Evolutionary conservation across 1,284 basidiomycete species (phyloP).

Genomic region (Limonomyces culmigenus): DNA sequence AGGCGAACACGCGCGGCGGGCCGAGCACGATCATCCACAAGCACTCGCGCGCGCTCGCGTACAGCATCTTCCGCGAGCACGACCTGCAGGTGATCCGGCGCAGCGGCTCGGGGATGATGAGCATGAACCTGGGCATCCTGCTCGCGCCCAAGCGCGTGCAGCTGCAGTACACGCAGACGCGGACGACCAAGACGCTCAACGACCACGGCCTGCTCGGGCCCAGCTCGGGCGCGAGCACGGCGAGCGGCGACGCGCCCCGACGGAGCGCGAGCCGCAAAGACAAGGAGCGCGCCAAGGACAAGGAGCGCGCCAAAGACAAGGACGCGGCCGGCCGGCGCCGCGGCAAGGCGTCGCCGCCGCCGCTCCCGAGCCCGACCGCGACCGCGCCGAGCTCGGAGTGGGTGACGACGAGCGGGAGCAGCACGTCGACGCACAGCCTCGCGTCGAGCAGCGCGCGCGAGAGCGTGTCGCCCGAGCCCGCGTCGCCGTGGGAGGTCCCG

Average conservation of each 20-base stretch:
- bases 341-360: too few relatives aligned
- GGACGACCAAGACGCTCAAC: constrained; percentile 48
- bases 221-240: background rate
- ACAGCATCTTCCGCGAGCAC: constrained; percentile 56
- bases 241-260: background rate
- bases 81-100: constrained; percentile 15
- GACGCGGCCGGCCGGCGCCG: background rate
- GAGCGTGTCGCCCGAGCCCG: too few relatives aligned
- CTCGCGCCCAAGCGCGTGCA: constrained; percentile 57
- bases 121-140: constrained; percentile 32
- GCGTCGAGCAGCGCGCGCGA: too few relatives aligned
- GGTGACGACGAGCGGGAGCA: constrained; percentile 3
- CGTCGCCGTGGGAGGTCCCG: too few relatives aligned
- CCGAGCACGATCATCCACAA: constrained; percentile 58
- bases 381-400: background rate
- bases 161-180: constrained; percentile 62
- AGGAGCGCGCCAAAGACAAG: background rate
- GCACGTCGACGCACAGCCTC: background rate
- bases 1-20: constrained; percentile 25
- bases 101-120: constrained; percentile 16
- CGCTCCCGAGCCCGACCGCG: too few relatives aligned
- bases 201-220: constrained; percentile 50
- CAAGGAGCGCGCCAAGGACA: background rate
- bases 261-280: background rate
- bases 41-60: constrained; percentile 58